These are phyloP conservation scores for Penicillium arizonense DNA, from an alignment of 495 filamentous ascomycete species.

Conservation along the genomic window DNA sequence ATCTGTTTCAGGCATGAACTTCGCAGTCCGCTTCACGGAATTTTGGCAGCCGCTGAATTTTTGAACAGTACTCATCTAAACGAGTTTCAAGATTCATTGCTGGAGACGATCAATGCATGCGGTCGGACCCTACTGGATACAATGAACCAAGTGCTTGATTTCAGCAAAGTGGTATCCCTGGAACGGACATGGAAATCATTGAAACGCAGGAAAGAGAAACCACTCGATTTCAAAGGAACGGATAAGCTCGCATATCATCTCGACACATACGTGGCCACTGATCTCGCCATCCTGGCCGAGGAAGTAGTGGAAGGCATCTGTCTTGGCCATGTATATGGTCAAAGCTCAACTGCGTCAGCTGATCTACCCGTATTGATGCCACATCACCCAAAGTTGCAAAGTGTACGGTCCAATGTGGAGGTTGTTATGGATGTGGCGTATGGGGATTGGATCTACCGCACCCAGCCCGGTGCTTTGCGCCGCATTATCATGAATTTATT, in stretches of 20 bases:
- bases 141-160: conserved; percentile 74
- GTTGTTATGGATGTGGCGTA: conserved; percentile 64
- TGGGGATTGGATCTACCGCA: conserved; percentile 60
- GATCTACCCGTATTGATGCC: conserved; percentile 25
- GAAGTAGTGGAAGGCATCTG: conserved; percentile 53
- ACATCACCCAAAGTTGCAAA: conserved; percentile 5
- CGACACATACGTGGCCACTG: conserved; percentile 46
- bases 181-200: conserved; percentile 45
- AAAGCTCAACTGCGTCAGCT: conserved; percentile 26
- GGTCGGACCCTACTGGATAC: conserved; percentile 75
- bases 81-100: conserved; percentile 60
- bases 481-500: conserved; percentile 81
- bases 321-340: conserved; percentile 49
- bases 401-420: conserved; percentile 38
- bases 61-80: conserved; percentile 44
- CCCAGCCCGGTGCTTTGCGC: conserved; percentile 69
- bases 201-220: conserved; percentile 30
- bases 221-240: conserved; percentile 29
- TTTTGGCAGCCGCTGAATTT: conserved; percentile 71
- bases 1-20: conserved; percentile 61
- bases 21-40: conserved; percentile 73
- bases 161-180: conserved; percentile 64
- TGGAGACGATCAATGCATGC: conserved; percentile 73
- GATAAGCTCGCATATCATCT: conserved; percentile 38
- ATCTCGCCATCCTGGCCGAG: conserved; percentile 42